Evolutionary conservation across 2,329 filamentous ascomycete genomes (phyloP), one percentile per base, ranked within the genome.

Genomic region (Aspergillus aculeatinus): DNA sequence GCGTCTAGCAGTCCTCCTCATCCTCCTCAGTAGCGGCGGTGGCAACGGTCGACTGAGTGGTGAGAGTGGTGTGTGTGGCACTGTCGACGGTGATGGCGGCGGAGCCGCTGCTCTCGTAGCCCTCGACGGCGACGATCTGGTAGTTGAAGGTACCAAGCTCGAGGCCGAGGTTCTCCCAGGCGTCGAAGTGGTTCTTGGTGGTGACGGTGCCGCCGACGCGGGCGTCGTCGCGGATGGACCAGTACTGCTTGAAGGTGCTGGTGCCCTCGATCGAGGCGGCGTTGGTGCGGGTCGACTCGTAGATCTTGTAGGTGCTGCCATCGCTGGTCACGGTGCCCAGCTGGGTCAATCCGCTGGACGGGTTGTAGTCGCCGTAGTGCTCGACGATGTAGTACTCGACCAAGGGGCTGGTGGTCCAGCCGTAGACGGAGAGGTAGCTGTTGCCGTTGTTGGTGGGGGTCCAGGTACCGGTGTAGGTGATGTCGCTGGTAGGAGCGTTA

Each of bases 171-270:
- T 57, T 60, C 16, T 67, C 64, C 74, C 74, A 77, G 5, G 73
- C 74, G 25, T 72, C 66, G 63, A 77, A 76, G 62, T 77, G 74
- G 60, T 76, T 76, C 33, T 63, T 62, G 12, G 70, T 72, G 6
- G 69, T 77, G 48, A 78, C 73, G 5, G 71, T 76, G 16, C 76
- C 76, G 29, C 69, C 67, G 12, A 67, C 67, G 2, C 77, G 74
- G 59, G 72, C 72, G 52, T 31, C 65, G 10, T 67, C 68, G 16
- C 79, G 75, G 33, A 81, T 70, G 5, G 76, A 79, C 71, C 73
- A 79, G 67, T 77, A 80, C 66, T 80, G 78, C 42, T 70, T 65
- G 65, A 80, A 80, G 16, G 77, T 80, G 0, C 68, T 61, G 16
- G 75, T 79, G 19, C 77, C 77, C 3, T 65, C 54, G 48, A 80